phyloP scores from a whole-genome alignment of 441 rosid genomes.

The Populus hybrid region DNA sequence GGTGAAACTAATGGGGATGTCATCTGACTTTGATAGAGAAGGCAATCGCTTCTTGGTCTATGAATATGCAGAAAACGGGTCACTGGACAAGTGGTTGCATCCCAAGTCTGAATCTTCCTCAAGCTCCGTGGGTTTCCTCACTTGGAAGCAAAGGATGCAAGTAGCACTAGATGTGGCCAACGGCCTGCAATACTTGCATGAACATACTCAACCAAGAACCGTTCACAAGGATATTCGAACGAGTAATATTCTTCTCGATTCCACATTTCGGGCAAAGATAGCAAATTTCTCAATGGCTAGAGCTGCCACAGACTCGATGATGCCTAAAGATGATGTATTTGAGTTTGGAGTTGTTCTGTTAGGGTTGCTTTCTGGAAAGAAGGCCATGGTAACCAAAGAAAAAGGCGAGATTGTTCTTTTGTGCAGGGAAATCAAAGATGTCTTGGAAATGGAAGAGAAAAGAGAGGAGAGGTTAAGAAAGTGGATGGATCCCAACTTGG shows the following conservation, averaged over 20 bases:
- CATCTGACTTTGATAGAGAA: constrained; percentile 30
- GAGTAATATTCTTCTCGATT: constrained; percentile 52
- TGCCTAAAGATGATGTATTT: constrained; percentile 55
- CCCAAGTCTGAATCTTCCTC: constrained; percentile 32
- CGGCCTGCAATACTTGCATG: constrained; percentile 63
- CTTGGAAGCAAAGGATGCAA: constrained; percentile 51
- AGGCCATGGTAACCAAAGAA: constrained; percentile 41
- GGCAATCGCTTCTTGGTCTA: constrained; percentile 52
- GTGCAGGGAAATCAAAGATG: constrained; percentile 42
- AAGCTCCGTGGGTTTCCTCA: constrained; percentile 29
- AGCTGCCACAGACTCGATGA: constrained; percentile 28
- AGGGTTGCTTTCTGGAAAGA: constrained; percentile 61
- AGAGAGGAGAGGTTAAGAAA: constrained; percentile 40
- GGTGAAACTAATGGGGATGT: constrained; percentile 52
- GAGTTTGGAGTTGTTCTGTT: constrained; percentile 55
- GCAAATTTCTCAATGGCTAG: constrained; percentile 57
- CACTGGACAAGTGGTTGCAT: constrained; percentile 51
- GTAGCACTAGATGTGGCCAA: constrained; percentile 58
- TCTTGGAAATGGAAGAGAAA: constrained; percentile 38
- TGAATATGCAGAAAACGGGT: constrained; percentile 64
- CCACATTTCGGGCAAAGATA: constrained; percentile 53
- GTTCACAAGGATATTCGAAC: constrained; percentile 51
- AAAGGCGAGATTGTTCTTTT: constrained; percentile 41
- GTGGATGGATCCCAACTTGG: constrained; percentile 64
- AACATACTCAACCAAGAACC: constrained; percentile 55